Percentiles rank a stretch among this genome's conserved stretches.
Evolutionary conservation across 225 moss, liverwort and hornwort genomes (phyloP).

Genomic region (Pleurozium schreberi): DNA sequence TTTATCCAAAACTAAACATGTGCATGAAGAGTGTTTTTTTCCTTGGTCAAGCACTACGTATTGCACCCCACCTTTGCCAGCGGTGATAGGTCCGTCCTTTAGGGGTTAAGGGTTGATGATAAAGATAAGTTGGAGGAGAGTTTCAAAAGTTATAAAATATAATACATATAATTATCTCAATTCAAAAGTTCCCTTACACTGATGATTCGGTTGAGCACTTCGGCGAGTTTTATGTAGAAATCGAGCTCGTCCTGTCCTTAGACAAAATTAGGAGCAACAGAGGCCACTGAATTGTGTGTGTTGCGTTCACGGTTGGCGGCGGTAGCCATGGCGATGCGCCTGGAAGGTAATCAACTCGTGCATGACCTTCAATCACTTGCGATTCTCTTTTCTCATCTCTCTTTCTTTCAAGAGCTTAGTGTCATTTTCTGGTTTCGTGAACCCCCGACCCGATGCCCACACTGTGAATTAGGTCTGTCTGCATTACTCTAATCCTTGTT

Average conservation of each 20-base stretch:
- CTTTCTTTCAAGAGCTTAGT: background rate
- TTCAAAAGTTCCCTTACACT: background rate
- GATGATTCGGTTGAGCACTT: background rate
- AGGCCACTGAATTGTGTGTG: background rate
- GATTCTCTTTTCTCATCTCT: background rate
- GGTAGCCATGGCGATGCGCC: slow-evolving; percentile 18
- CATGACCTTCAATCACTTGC: background rate
- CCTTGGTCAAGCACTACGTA: too few relatives aligned
- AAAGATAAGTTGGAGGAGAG: too few relatives aligned
- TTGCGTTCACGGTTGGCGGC: background rate
- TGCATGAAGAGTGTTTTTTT: too few relatives aligned
- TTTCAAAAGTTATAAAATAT: background rate
- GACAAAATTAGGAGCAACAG: background rate
- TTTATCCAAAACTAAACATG: too few relatives aligned
- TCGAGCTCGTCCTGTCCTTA: background rate
- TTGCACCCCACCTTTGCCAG: too few relatives aligned
- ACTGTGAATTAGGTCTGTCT: background rate
- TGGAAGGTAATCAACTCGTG: background rate
- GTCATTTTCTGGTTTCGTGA: background rate
- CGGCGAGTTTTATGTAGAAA: background rate
- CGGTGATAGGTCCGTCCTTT: too few relatives aligned
- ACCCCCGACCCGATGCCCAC: background rate
- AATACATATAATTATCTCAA: too few relatives aligned
- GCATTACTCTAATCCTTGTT: background rate
- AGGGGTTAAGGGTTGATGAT: too few relatives aligned